These are phyloP conservation scores for Sarcodon aspratus DNA, from an alignment of 768 basidiomycete genomes.

Conservation along the genomic window DNA sequence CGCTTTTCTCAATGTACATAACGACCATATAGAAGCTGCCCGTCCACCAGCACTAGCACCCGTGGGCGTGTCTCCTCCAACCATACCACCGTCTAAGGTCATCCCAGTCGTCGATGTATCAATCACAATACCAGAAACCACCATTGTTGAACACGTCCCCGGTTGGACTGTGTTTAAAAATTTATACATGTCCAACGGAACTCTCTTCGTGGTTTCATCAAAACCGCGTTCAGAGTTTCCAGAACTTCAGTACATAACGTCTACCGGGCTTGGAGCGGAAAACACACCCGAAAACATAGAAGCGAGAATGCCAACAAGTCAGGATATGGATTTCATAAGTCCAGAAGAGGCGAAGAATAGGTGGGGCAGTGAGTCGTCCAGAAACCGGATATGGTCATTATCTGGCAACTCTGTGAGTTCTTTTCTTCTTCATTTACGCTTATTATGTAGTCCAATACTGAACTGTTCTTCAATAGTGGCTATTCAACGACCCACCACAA, in stretches of 20 bases:
- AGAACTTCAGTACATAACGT: constrained; percentile 44
- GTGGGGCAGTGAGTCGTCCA: constrained; percentile 34
- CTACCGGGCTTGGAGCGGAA: constrained; percentile 46
- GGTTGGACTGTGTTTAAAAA: constrained; percentile 83
- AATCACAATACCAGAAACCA: constrained; percentile 34
- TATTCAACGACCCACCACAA: constrained; percentile 60
- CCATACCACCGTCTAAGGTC: not conserved
- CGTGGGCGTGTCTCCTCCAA: not conserved
- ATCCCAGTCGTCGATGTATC: not conserved
- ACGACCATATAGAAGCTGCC: not conserved
- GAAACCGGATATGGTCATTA: constrained; percentile 42
- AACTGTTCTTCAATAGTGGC: not conserved
- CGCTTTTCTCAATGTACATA: not conserved
- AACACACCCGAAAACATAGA: constrained; percentile 55
- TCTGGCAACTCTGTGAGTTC: constrained; percentile 60
- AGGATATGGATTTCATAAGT: constrained; percentile 51
- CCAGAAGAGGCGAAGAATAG: constrained; percentile 44
- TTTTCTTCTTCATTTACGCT: constrained; percentile 2
- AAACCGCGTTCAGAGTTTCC: constrained; percentile 33
- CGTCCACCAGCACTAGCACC: not conserved
- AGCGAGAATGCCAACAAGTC: constrained; percentile 51
- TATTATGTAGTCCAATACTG: not conserved
- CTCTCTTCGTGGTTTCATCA: constrained; percentile 56
- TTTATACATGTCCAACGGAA: constrained; percentile 78
- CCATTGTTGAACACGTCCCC: constrained; percentile 52